Conservation (phyloP, 73 alveolate species). For the Tetrahymena borealis region DNA sequence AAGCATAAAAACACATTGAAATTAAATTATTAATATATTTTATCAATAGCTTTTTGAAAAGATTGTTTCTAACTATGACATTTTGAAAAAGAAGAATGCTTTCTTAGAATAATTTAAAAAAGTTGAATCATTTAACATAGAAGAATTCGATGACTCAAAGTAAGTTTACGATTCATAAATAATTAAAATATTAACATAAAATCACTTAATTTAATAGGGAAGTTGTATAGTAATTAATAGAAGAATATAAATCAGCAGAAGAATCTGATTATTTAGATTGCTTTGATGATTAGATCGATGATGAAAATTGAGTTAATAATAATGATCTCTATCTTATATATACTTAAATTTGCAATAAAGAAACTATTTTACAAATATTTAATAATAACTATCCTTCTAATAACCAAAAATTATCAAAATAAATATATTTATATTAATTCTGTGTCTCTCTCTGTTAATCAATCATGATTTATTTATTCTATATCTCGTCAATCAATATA, state of each 20-base stretch:
- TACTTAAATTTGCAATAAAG: no score
- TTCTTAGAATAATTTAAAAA: constrained; percentile 83
- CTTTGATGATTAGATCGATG: constrained; percentile 58
- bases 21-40: neutral
- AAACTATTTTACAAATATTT: no score
- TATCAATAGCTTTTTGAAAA: constrained; percentile 63
- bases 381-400: no score
- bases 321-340: no score
- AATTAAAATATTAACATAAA: neutral
- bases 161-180: neutral
- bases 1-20: neutral
- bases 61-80: constrained; percentile 76
- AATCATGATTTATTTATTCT: no score
- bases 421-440: no score
- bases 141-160: constrained; percentile 77
- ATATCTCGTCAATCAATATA: no score
- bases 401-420: no score
- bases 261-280: constrained; percentile 81
- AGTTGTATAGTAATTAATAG: constrained; percentile 66
- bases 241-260: constrained; percentile 94
- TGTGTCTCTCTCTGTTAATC: no score
- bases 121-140: constrained; percentile 69
- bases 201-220: constrained; percentile 41
- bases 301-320: neutral
- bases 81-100: constrained; percentile 88